Evolutionary conservation across 2,329 filamentous ascomycete species (phyloP), one percentile per base, ranked within the genome.

Genomic region (Aspergillus pseudoterreus): DNA sequence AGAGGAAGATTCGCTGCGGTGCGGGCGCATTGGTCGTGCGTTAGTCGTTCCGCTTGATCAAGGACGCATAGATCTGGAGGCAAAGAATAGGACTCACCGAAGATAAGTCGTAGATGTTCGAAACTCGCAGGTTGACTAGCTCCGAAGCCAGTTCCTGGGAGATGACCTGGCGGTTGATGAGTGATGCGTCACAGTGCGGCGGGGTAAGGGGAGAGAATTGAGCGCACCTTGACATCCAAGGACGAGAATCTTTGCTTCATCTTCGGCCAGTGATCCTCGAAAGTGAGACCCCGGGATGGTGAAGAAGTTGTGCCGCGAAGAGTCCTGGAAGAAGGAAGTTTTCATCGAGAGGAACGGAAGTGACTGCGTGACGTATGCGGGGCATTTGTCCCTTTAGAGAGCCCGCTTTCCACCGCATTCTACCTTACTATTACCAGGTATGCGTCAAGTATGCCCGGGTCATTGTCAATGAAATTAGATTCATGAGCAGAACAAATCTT

Each of bases 91-190:
- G 44, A 48, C 74, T 32, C 74, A 82, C 80, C 58, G 91, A 91
- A 56, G 90, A 95, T 53, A 99, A 83, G 71, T 99, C 94, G 76
- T 99, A 97, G 69, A 96, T 86, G 68, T 99, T 99, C 56, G 89
- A 84, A 46, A 97, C 82, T 57, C 94, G 88, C 56, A 97, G 80
- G 53, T 84, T 83, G 52, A 87, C 83, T 49, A 99, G 81, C 58
- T 81, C 82, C 57, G 82, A 78, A 53, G 90, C 86, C 56, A 99
- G 87, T 81, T 99, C 94, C 70, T 95, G 90, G 51, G 91, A 88
- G 67, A 97, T 95, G 72, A 95, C 90, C 90, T 95, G 65, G 10
- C 47, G 33, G 48, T n/a, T 24, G 55, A 41, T 41, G 30, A 47
- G 39, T n/a, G 39, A 47, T 45, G 45, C 24, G n/a, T 43, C 14